These are phyloP conservation scores for Rhizodiscina lignyota DNA, from an alignment of 495 filamentous ascomycete genomes.

Conservation along the genomic window DNA sequence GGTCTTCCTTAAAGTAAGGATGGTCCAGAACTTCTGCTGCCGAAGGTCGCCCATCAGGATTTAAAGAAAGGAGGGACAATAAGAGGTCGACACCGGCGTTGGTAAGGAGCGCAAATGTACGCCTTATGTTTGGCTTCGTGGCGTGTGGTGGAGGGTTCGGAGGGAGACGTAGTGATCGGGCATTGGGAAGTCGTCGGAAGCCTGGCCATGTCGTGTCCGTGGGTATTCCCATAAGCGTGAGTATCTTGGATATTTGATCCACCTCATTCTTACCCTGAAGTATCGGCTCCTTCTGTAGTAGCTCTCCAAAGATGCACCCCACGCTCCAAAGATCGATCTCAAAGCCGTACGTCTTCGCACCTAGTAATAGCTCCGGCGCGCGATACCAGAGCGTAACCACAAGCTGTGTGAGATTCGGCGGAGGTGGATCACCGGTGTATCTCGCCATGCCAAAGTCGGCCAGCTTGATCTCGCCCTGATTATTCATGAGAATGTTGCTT, in stretches of 20 bases:
- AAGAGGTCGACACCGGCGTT: conserved; percentile 56
- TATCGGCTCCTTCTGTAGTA: conserved; percentile 67
- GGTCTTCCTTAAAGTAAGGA: conserved; percentile 78
- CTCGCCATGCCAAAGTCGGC: conserved; percentile 97
- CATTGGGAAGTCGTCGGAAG: conserved; percentile 80
- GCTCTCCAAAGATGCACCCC: conserved; percentile 91
- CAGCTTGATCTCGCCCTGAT: conserved; percentile 87
- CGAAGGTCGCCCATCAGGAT: conserved; percentile 53
- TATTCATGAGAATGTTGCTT: conserved; percentile 87
- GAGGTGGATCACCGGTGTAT: conserved; percentile 49
- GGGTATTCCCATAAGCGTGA: conserved; percentile 80
- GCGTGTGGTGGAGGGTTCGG: conserved; percentile 9
- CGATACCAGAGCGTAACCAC: conserved; percentile 98
- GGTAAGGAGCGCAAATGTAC: conserved; percentile 69
- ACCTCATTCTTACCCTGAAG: conserved; percentile 92
- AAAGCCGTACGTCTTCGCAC: conserved; percentile 54
- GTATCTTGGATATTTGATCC: conserved; percentile 59
- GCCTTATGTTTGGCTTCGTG: conserved; percentile 36
- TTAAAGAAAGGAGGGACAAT: conserved; percentile 49
- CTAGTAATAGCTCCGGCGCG: conserved; percentile 77
- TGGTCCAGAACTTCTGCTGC: conserved; percentile 60
- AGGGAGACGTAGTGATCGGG: conserved; percentile 68
- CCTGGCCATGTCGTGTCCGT: conserved; percentile 72
- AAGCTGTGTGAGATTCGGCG: conserved; percentile 72
- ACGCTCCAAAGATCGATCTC: conserved; percentile 91